Base-by-base conservation (phyloP, 1,139 yeast genomes). In the Debaryomyces fabryi region DNA sequence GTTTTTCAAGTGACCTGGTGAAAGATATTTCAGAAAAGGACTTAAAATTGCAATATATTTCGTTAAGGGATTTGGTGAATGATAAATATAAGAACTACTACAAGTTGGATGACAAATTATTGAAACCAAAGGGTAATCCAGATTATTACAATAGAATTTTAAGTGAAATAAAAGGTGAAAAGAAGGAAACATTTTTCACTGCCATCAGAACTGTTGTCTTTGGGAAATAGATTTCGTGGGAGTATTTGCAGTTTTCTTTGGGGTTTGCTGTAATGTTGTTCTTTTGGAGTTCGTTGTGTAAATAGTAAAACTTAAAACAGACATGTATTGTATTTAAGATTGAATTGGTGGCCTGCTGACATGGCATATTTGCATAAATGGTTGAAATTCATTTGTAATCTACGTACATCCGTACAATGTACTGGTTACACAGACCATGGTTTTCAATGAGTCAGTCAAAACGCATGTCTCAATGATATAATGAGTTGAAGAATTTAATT, bases 51-150 rank as follows among this genome's bases (percentile, higher is more conserved):
- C 92, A 86, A 63, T 80, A 79, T 53, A 69, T 72, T 46, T 78
- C 91, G 3, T 68, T 86, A 50, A 73, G 84, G 47, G 82, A 79
- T 57, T 68, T 87, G 54, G 78, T 78, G 47, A 78, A 76, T 54
- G 85, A 84, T 63, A 84, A 83, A 61, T 85, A 85, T 69, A 77
- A 74, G 60, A 78, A 80, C 52, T 81, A 82, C 60, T 87, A 86
- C 63, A 72, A 78, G 54, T 75, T 85, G 34, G 85, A 84, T 51
- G 86, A 83, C 46, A 86, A 86, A 64, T 68, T 91, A 53, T 69
- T 82, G 59, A 75, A 69, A 56, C 97, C 97, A 27, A 84, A 85
- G 61, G 96, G 97, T 1, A 88, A 90, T 64, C 92, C 96, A 2
- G 69, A 78, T 44, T 91, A 91, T 62, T 91, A 91, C 62, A 78